These are phyloP conservation scores for Coleophoma crateriformis DNA, from an alignment of 2,329 filamentous ascomycete genomes.

Conservation along the genomic window DNA sequence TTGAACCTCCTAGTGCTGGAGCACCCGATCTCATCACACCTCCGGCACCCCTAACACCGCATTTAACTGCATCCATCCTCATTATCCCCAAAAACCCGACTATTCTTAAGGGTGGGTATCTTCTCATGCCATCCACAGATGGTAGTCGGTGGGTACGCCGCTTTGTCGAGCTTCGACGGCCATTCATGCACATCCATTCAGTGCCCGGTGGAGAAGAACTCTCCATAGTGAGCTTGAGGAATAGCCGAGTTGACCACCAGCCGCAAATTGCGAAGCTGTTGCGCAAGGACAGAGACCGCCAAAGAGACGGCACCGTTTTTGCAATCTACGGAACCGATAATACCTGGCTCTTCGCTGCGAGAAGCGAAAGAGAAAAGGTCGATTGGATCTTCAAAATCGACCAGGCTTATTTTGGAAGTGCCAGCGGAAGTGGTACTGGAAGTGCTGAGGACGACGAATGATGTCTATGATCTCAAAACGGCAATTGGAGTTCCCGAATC, in stretches of 20 bases:
- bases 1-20: conserved; percentile 64
- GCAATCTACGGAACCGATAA: conserved; percentile 92
- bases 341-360: conserved; percentile 88
- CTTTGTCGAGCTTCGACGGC: conserved; percentile 85
- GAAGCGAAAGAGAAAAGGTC: conserved; percentile 85
- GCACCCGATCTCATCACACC: conserved; percentile 19
- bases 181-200: conserved; percentile 87
- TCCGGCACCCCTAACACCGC: conserved; percentile 43
- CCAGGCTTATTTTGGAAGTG: conserved; percentile 42
- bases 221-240: conserved; percentile 80
- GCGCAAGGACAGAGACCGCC: conserved; percentile 21
- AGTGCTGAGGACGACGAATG: conserved; percentile 8
- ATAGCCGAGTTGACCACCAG: conserved; percentile 86
- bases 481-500: too few relatives aligned
- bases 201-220: conserved; percentile 85
- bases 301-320: conserved; percentile 55
- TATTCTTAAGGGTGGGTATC: conserved; percentile 80
- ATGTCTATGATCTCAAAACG: too few relatives aligned
- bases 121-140: conserved; percentile 78
- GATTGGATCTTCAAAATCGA: conserved; percentile 97
- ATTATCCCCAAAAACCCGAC: conserved; percentile 75
- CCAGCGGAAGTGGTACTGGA: conserved; percentile 6
- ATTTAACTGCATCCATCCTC: conserved; percentile 70
- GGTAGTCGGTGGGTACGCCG: conserved; percentile 84
- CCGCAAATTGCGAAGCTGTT: conserved; percentile 81